These are phyloP conservation scores for Saccharomycopsis vini DNA, from an alignment of 805 yeast species.

Conservation along the genomic window DNA sequence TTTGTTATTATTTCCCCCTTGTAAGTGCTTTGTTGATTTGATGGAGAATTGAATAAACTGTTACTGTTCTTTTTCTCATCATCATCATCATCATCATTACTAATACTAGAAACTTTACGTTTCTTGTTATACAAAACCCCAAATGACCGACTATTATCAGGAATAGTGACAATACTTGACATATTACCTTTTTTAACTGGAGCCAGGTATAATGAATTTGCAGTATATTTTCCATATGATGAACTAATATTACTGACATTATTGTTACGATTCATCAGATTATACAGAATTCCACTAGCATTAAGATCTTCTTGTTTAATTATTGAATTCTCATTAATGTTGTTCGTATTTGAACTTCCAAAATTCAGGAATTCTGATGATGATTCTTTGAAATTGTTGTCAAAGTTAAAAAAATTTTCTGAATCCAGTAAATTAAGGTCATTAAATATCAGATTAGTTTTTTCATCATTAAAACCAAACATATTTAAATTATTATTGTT, in stretches of 20 bases:
- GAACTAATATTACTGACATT: no score
- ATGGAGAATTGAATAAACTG: not conserved
- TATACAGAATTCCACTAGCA: no score
- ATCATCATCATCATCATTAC: slow-evolving; percentile 8
- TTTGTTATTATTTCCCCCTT: slow-evolving; percentile 1
- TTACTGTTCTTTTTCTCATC: no score
- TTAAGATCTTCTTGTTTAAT: no score
- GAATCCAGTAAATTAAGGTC: slow-evolving; percentile 1
- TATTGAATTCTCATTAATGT: no score
- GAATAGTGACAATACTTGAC: slow-evolving; percentile 18
- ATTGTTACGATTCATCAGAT: no score
- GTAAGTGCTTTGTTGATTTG: not conserved
- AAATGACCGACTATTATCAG: slow-evolving; percentile 17
- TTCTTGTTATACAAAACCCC: slow-evolving; percentile 16
- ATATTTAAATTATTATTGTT: not conserved
- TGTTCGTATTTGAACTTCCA: no score
- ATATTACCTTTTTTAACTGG: slow-evolving; percentile 18
- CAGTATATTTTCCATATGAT: no score
- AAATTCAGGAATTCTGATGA: no score
- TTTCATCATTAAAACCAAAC: not conserved
- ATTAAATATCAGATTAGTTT: not conserved
- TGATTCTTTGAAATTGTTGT: no score
- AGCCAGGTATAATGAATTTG: slow-evolving; percentile 13
- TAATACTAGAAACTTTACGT: slow-evolving; percentile 13
- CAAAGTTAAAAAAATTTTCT: not conserved